Percentiles rank a stretch among this genome's conserved stretches.
phyloP scores from a whole-genome alignment of 2,329 filamentous ascomycete genomes.

The Colletotrichum paranaense region DNA sequence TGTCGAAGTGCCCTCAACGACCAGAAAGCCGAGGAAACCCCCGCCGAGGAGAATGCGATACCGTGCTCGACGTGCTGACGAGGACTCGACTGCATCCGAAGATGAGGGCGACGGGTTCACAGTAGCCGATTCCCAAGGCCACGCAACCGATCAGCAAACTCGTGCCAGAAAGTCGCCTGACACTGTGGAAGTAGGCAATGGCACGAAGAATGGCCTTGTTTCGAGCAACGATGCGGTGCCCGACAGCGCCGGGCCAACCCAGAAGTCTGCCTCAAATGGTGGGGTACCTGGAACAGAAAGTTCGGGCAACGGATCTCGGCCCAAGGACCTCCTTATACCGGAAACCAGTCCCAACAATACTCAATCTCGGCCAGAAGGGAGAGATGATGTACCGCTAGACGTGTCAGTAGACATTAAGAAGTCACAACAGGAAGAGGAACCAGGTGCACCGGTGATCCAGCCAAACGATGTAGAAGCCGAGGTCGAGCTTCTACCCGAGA shows the following conservation, averaged over 20 bases:
- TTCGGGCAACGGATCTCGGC: slow-evolving; percentile 31
- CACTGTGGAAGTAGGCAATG: neutral
- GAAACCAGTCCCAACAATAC: slow-evolving; percentile 44
- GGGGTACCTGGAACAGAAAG: slow-evolving; percentile 16
- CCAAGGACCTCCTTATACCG: slow-evolving; percentile 41
- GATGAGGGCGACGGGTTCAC: slow-evolving; percentile 31
- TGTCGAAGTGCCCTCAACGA: slow-evolving; percentile 20
- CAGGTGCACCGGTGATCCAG: neutral
- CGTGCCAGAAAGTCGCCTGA: neutral
- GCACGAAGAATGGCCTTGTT: neutral
- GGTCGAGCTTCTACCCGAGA: neutral
- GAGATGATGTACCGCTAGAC: neutral
- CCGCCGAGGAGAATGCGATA: neutral
- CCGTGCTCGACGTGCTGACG: neutral
- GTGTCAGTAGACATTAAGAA: neutral
- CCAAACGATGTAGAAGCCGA: neutral
- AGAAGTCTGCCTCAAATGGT: slow-evolving; percentile 6
- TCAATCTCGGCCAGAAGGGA: slow-evolving; percentile 12
- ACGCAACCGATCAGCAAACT: neutral
- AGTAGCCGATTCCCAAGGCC: slow-evolving; percentile 35
- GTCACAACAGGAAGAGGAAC: neutral
- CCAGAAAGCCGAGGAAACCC: slow-evolving; percentile 4
- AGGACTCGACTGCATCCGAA: slow-evolving; percentile 16
- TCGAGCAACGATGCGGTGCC: slow-evolving; percentile 33
- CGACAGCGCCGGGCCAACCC: slow-evolving; percentile 26